Base-by-base conservation (phyloP, 1,284 basidiomycete species). In the Malassezia japonica region DNA sequence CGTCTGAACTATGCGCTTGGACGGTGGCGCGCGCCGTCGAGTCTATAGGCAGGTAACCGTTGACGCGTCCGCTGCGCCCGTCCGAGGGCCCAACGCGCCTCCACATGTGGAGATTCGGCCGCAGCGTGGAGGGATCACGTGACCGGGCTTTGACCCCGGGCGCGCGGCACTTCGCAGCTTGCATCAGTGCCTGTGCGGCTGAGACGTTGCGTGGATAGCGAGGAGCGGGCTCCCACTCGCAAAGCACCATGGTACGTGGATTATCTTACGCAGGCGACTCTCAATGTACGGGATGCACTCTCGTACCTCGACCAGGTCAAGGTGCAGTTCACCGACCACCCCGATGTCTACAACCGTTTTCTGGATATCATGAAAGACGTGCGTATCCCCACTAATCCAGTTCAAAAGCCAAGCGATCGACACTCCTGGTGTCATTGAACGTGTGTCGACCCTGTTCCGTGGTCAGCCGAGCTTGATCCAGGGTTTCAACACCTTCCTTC, bases 401-500 rank as follows among this genome's bases (percentile, higher is more conserved):
- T 70, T 71, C 62, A 71, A 71, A 55, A 65, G 61, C 50, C 70
- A 71, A 43, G 56, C 66, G 20, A 95, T 98, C 74, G 92, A 98
- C 77, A 98, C 94, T 0, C 94, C 92, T 1, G 92, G 91, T 55
- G 94, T 98, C 65, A 99, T 99, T 72, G 84, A 91, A 65, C 86
- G 94, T 51, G 92, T 98, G 46, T 96, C 91, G 2, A 83, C 81
- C 60, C 83, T 99, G 37, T 99, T 99, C 76, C 83, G 87, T 62
- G 90, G 90, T 12, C 89, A 96, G 75, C 88, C 87, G 1, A 76
- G 80, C 56, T 85, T 99, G 64, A 96, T 99, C 50, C 86, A 94
- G 75, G 94, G 94, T 28, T 98, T 98, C 81, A 98, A 99, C 77
- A 96, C 92, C 3, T 98, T 98, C 76, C 81, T 98, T 2, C 94